These are phyloP conservation scores for Inonotus obliquus DNA, from an alignment of 1,284 basidiomycete genomes.

Conservation along the genomic window DNA sequence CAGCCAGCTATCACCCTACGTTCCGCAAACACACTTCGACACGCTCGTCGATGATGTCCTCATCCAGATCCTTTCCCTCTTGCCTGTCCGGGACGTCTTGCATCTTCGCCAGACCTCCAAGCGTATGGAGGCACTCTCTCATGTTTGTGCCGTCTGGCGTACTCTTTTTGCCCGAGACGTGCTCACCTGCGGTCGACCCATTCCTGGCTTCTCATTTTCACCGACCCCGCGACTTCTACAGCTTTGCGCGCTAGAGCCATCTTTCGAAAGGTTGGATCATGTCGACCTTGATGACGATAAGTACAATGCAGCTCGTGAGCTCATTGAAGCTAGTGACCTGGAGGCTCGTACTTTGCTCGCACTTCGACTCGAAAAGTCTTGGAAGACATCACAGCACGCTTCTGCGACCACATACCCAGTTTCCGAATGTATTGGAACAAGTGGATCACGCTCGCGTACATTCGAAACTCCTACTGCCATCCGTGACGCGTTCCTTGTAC, in stretches of 20 bases:
- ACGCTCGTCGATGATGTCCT: constrained; percentile 16
- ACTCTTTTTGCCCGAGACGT: constrained; percentile 13
- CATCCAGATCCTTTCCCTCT: constrained; percentile 11
- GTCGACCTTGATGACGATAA: neutral
- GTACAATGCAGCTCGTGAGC: neutral
- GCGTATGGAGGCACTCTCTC: constrained; percentile 12
- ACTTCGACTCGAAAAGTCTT: constrained; percentile 13
- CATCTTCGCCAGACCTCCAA: constrained; percentile 14
- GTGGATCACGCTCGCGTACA: neutral
- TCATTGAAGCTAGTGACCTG: constrained; percentile 12
- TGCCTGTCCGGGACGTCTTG: constrained; percentile 12
- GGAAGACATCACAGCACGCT: neutral
- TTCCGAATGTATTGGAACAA: neutral
- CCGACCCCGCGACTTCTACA: constrained; percentile 5
- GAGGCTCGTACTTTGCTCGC: constrained; percentile 14
- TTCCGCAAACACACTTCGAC: neutral
- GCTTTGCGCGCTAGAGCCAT: neutral
- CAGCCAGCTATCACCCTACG: neutral
- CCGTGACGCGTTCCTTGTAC: constrained; percentile 8
- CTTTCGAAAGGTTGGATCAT: constrained; percentile 24
- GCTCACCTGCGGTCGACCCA: constrained; percentile 3
- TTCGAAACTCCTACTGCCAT: constrained; percentile 1
- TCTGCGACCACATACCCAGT: neutral
- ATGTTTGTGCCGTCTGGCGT: constrained; percentile 11
- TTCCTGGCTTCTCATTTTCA: constrained; percentile 12